Conservation (phyloP, 306 rosid species). For the Geum urbanum region DNA sequence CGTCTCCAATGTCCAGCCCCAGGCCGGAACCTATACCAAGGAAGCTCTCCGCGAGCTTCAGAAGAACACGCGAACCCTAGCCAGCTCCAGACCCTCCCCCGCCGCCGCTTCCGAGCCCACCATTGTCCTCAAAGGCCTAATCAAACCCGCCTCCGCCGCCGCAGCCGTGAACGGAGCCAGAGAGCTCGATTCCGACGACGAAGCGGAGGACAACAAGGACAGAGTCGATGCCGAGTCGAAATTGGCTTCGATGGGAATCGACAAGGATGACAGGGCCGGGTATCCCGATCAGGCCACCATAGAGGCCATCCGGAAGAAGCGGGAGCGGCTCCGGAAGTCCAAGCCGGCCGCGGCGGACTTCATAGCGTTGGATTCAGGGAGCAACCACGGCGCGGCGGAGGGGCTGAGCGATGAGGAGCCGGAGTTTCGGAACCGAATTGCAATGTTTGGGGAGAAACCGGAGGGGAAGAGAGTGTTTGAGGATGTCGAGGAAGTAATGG, state of each 20-base stretch:
- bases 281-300: constrained; percentile 67
- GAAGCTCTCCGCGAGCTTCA: constrained; percentile 90
- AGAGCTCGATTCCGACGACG: constrained; percentile 41
- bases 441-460: constrained; percentile 67
- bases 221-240: constrained; percentile 37
- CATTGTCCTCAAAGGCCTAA: constrained; percentile 60
- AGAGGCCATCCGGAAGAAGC: constrained; percentile 65
- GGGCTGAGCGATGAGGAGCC: constrained; percentile 93
- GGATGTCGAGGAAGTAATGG: constrained; percentile 56
- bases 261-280: constrained; percentile 37
- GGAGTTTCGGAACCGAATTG: constrained; percentile 70
- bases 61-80: constrained; percentile 88
- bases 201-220: constrained; percentile 19
- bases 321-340: constrained; percentile 71
- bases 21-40: constrained; percentile 81
- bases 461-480: constrained; percentile 82
- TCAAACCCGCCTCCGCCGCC: constrained; percentile 47
- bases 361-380: constrained; percentile 80
- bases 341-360: constrained; percentile 68
- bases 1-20: constrained; percentile 78
- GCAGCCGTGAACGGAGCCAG: constrained; percentile 22
- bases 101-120: constrained; percentile 48
- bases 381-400: constrained; percentile 80
- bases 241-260: constrained; percentile 56
- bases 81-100: constrained; percentile 44